Base-by-base conservation (phyloP, 495 filamentous ascomycete genomes). In the Trichoderma reesei region DNA sequence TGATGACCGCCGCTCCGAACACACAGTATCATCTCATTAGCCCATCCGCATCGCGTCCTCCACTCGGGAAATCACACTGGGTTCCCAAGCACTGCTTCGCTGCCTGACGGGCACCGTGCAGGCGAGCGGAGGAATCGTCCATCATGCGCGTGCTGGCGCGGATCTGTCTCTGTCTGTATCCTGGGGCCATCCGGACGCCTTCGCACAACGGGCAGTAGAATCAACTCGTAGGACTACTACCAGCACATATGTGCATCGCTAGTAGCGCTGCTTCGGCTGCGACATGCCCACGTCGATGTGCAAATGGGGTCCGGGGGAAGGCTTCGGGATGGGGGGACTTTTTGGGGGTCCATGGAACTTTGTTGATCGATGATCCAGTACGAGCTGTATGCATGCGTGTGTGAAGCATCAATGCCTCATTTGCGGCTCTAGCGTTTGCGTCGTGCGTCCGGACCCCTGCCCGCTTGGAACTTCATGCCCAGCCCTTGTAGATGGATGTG, bases 321-420 rank as follows among this genome's bases (percentile, higher is more conserved):
- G 26, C 31, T 0, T 31, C 26, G 51, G 51, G 51, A 34, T 14
- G 10, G 51, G 51, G 51, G 51, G 51, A 10, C 26, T 20, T 10
- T 13, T 11, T 31, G 51, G 51, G 51, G 51, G 51, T 56, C 51
- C 51, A 56, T 13, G 51, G 51, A 56, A 56, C 51, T 56, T 56
- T 56, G 51, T 56, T 56, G 51, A 56, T 26, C 26, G 26, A 26
- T 26, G 26, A 26, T 26, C 26, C 26, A 26, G 26, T 26, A 26
- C 26, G 26, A 26, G 26, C 26, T 26, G 26, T 26, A 26, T 26
- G 26, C 26, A 26, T 26, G 26, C 26, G 26, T 26, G 26, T 26
- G 51, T 18, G 20, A 31, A 18, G 51, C 51, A 33, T 56, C 18
- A 26, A 56, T 56, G 51, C 51, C 51, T 56, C 51, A 56, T 18